Base-by-base conservation (phyloP, 163 green algal genomes). In the Coccomyxa subellipsoidea region DNA sequence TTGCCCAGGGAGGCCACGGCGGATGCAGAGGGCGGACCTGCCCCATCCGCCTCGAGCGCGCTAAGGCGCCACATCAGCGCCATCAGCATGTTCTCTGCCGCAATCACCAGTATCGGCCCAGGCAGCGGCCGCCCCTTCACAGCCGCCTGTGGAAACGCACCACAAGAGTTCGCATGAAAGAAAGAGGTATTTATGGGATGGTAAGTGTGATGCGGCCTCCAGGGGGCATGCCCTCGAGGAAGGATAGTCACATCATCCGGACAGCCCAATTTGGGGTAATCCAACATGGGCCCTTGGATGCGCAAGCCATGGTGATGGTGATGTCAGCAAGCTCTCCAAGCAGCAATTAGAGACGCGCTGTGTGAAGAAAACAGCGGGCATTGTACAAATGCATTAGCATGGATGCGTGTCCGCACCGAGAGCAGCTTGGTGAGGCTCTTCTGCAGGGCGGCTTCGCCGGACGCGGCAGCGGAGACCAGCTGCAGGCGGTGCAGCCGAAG, bases 401-500 rank as follows among this genome's bases (percentile, higher is more conserved):
- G 21, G 7, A 21, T n/a, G 40, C 27, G 36, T 79, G 40, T 7
- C 34, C 76, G 27, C 18, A 80, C 82, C 77, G 81, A 29, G 32
- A 85, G 69, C 31, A 85, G 69, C 69, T 69, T 80, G 29, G 82
- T 34, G 31, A 82, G 34, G 35, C 27, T 71, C 27, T 88, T 70
- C 0, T 69, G 73, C 34, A 84, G 40, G 35, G 72, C 72, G 5
- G 81, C 78, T 1, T 54, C 69, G n/a, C 29, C 35, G 8, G 81
- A 78, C 1, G 80, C 47, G 8, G 23, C 59, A 4, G 59, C 54
- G n/a, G 71, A 54, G 10, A 83, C 47, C 76, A 77, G 40, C 40
- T 81, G 77, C 77, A 90, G 38, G 29, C 79, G 70, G 18, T 80
- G 71, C 38, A 85, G 40, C 0, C 87, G 77, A 23, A 78, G 39